Conservation (phyloP, 2,329 filamentous ascomycete genomes). For the Didymella lethalis region DNA sequence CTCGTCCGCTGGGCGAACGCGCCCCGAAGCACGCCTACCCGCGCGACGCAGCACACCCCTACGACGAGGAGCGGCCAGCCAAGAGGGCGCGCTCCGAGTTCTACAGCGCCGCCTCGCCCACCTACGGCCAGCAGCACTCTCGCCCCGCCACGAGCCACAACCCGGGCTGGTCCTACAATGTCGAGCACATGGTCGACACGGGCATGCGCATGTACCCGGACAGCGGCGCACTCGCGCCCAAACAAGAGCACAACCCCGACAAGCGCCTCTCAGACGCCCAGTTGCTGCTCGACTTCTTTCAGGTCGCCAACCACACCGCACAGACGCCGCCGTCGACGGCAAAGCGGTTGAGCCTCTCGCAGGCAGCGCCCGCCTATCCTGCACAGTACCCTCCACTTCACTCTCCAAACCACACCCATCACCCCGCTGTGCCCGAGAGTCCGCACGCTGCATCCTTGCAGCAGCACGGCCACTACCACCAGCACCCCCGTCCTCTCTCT, state of each 20-base stretch:
- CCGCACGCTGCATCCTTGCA: slow-evolving; percentile 23
- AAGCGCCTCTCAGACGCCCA: slow-evolving; percentile 55
- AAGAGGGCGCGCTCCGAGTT: slow-evolving; percentile 69
- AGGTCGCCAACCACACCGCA: slow-evolving; percentile 40
- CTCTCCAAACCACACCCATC: slow-evolving; percentile 9
- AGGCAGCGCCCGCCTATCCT: slow-evolving; percentile 18
- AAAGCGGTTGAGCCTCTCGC: slow-evolving; percentile 43
- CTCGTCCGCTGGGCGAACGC: slow-evolving; percentile 20
- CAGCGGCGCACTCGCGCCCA: slow-evolving; percentile 14
- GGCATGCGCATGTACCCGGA: slow-evolving; percentile 45
- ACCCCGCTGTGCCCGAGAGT: slow-evolving; percentile 19
- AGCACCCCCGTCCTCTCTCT: slow-evolving; percentile 24
- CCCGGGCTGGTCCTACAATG: slow-evolving; percentile 50
- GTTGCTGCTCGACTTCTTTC: slow-evolving; percentile 55
- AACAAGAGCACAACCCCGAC: slow-evolving; percentile 44
- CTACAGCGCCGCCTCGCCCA: slow-evolving; percentile 54
- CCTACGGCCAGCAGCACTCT: slow-evolving; percentile 41
- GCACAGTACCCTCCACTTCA: slow-evolving; percentile 21
- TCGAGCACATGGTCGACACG: slow-evolving; percentile 50
- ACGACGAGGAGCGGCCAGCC: slow-evolving; percentile 61
- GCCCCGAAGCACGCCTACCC: slow-evolving; percentile 26
- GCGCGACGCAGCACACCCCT: slow-evolving; percentile 19
- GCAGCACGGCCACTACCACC: slow-evolving; percentile 16
- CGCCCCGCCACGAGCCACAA: slow-evolving; percentile 59
- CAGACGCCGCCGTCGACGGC: slow-evolving; percentile 38